Base-by-base conservation (phyloP, 331 rosid species). In the Prunus yedoensis region DNA sequence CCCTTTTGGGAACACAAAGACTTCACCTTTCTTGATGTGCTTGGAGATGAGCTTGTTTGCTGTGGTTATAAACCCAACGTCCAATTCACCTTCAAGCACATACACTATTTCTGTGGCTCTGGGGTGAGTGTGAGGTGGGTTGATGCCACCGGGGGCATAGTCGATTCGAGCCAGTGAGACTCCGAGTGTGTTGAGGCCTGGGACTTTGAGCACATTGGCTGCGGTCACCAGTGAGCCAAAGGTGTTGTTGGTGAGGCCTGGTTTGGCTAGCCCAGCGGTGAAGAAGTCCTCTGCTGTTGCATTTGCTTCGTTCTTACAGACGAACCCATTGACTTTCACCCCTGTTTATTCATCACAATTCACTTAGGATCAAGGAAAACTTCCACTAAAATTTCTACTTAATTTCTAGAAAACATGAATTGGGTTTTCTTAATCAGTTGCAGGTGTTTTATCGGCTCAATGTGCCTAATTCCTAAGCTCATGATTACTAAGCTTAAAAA, bases 121-220 rank as follows among this genome's bases (percentile, higher is more conserved):
- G 25, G 99, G 97, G 86, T 94, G 99, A 0, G 96, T 90, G 96
- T 94, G 99, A 1, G 99, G 99, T 2, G 99, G 97, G 83, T 94
- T 94, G 0, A 89, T 74, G 18, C 99, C 99, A 2, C 93, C 96
- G 0, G 96, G 88, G 5, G 97, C 99, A 21, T 89, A 94, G 89
- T 94, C 99, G 45, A 94, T 84, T 5, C 99, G 81, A 4, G 99
- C 53, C n/a, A 94, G 21, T 1, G 99, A 94, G 18, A 92, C 88
- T 18, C 97, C 97, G 0, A 94, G 89, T 0, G 97, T 94, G 89
- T 94, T 94, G 2, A 94, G 89, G 75, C 99, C 99, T 27, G 97
- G 93, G 52, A 94, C 79, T 77, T 70, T 76, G 61, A 84, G 61
- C 23, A 92, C 97, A 20, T 92, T 92, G 77, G 96, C 99, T 61